phyloP scores from a whole-genome alignment of 169 alveolate species.

The Plasmodium knowlesi region DNA sequence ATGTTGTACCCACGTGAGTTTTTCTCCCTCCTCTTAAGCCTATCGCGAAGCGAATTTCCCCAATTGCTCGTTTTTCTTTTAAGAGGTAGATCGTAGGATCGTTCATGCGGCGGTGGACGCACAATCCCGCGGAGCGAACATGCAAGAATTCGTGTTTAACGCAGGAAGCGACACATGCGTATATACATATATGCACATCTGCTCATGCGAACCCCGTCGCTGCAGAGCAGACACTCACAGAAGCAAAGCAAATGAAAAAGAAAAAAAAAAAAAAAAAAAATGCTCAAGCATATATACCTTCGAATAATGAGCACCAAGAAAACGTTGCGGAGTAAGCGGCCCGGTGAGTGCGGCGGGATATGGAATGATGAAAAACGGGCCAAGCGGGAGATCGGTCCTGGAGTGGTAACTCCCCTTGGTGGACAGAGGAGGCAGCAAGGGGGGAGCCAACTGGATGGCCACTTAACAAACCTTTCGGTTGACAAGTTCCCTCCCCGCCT shows the following conservation, averaged over 20 bases:
- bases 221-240: background rate
- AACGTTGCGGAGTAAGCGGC: constrained; percentile 6
- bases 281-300: constrained; percentile 53
- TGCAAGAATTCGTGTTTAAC: too few relatives aligned
- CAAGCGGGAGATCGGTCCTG: background rate
- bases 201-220: background rate
- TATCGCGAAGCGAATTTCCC: background rate
- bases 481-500: background rate
- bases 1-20: background rate
- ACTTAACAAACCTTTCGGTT: background rate
- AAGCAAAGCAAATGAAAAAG: background rate
- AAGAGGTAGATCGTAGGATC: background rate
- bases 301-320: constrained; percentile 31
- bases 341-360: background rate
- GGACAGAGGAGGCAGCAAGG: background rate
- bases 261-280: background rate
- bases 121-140: background rate
- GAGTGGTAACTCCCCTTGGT: background rate
- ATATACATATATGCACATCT: background rate
- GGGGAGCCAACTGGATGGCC: background rate
- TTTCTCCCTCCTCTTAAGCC: background rate
- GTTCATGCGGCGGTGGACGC: background rate
- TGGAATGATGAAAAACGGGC: background rate
- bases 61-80: background rate
- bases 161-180: too few relatives aligned